These are phyloP conservation scores for Trichocladium antarcticum DNA, from an alignment of 495 filamentous ascomycete species.

Conservation along the genomic window DNA sequence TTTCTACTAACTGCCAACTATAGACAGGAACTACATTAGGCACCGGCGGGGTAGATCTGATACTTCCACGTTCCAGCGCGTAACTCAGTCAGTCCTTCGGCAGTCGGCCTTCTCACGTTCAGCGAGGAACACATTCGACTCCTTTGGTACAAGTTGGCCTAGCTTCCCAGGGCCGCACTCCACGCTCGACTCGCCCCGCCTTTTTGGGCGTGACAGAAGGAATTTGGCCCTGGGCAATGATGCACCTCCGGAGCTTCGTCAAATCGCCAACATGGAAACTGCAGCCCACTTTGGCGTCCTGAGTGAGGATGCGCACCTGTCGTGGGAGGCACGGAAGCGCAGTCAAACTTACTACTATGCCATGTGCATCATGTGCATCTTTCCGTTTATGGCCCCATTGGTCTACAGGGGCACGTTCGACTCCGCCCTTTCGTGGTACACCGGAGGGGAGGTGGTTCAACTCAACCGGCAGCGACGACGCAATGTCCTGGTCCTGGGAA, in stretches of 20 bases:
- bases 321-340: conserved; percentile 14
- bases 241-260: conserved; percentile 4
- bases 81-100: neutral
- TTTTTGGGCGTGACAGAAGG: conserved; percentile 1
- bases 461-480: conserved; percentile 22
- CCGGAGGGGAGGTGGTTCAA: conserved; percentile 22
- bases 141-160: neutral
- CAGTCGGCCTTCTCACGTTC: conserved; percentile 4
- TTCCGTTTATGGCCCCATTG: conserved; percentile 28
- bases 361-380: conserved; percentile 20
- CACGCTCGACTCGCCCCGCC: neutral
- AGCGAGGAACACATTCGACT: neutral
- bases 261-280: conserved; percentile 8
- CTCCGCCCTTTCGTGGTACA: conserved; percentile 24
- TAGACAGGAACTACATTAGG: neutral
- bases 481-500: conserved; percentile 15
- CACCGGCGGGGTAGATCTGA: neutral
- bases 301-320: conserved; percentile 21
- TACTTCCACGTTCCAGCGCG: conserved; percentile 2
- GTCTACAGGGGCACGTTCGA: conserved; percentile 22
- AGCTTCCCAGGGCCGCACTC: neutral
- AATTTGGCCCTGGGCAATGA: neutral
- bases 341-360: conserved; percentile 23
- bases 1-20: neutral
- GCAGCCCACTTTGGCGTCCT: conserved; percentile 2